Base-by-base conservation (phyloP, 2,329 filamentous ascomycete genomes). In the Fusarium nisikadoi region DNA sequence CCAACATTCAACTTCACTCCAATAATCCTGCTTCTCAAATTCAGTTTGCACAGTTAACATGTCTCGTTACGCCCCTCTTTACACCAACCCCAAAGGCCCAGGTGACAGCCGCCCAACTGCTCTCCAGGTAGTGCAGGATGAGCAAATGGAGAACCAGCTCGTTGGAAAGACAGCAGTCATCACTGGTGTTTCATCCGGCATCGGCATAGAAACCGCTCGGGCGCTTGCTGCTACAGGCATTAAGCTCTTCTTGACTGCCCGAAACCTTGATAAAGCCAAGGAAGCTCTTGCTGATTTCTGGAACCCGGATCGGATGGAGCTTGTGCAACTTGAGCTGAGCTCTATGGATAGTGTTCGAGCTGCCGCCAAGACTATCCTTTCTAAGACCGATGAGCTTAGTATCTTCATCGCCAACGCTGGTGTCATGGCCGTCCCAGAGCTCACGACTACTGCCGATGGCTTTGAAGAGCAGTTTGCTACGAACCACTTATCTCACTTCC, bases 181-280 rank as follows among this genome's bases (percentile, higher is more conserved):
- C 19, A 64, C 62, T 6, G 62, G 85, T 16, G 73, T 75, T 5
- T 81, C 81, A 10, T 80, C 83, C 12, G 85, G 84, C 2, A 77
- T 86, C 27, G 85, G 84, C 12, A 73, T 84, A 31, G 83, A 86
- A 65, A 86, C 84, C 8, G 81, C 79, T 8, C 79, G 80, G 20
- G 85, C 85, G 9, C 77, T 88, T 8, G 74, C 80, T 27, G 72
- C 81, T 13, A 85, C 86, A 6, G 75, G 78, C 33, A 64, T 71
- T 6, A 77, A 52, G 12, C 55, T 78, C 17, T 77, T 70, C 33
- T 56, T 76, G 11, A 72, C 72, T 13, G 74, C 65, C 19, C 71
- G 76, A 6, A 57, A 71, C 42, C 45, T 77, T 25, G 43, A 59
- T 12, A 77, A 76, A 36, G 76, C 67, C 35, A 38, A 65, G 14